Base-by-base conservation (phyloP, 2,329 filamentous ascomycete species). In the Alternaria arborescens region DNA sequence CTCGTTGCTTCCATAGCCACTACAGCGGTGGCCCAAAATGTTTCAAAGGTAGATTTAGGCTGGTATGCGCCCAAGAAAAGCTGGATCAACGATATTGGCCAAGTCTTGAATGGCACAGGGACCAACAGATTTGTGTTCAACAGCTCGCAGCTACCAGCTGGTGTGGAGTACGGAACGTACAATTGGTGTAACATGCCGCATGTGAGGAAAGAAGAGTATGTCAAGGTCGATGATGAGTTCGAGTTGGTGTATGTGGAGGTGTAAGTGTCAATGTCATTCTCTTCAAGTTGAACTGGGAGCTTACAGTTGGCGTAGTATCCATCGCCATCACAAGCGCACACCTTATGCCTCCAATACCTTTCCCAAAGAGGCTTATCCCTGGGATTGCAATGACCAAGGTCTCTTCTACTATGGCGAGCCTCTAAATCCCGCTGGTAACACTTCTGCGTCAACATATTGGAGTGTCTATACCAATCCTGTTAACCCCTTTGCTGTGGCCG, bases 161-260 rank as follows among this genome's bases (percentile, higher is more conserved):
- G 73, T 7, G 72, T 78, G 0, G 68, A 81, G 38, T 89, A 91
- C 77, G 87, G 87, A 6, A 83, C 80, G 1, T 94, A 94, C 78
- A 93, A 94, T 76, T 94, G 84, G 84, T 95, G 92, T 78, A 94
- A 95, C 72, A 95, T 95, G 91, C 92, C 92, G 1, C 92, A 94
- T 79, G 89, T 91, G n/a, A 85, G 91, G 32, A 79, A 76, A 22
- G 77, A 78, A 14, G 90, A 92, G 70, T 95, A 95, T 72, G 76
- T 83, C 14, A 83, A 78, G 61, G 81, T 85, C 0, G 69, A 80
- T 1, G 65, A 78, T 0, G 85, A 85, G n/a, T 93, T 87, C 72
- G 82, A 88, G 68, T 80, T 95, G 52, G 80, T 85, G 70, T 94
- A 94, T 73, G 91, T 94, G 8, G 91, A 94, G 79, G 81, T 94